phyloP scores from a whole-genome alignment of 1,139 yeast species.

The Pichia sp. region DNA sequence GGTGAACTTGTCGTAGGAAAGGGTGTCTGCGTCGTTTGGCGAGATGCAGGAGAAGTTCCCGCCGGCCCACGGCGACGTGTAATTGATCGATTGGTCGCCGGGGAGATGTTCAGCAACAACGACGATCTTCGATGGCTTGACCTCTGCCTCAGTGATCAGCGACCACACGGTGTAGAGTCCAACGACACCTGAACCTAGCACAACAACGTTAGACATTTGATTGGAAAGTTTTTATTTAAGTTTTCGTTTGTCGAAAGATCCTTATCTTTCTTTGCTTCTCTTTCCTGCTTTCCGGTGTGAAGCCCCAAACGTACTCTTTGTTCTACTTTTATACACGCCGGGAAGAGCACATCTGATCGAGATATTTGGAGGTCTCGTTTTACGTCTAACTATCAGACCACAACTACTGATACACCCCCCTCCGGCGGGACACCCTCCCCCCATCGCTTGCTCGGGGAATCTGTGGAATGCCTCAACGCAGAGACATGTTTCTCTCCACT shows the following conservation, averaged over 20 bases:
- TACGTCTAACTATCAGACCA: neutral
- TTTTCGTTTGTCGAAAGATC: no score
- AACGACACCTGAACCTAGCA: conserved; percentile 52
- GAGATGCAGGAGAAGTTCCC: conserved; percentile 67
- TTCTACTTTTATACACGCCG: neutral
- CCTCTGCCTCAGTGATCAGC: conserved; percentile 41
- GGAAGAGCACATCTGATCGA: no score
- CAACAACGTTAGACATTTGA: conserved; percentile 22
- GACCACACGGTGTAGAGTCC: conserved; percentile 64
- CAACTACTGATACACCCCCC: no score
- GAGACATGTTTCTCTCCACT: neutral
- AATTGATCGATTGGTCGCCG: conserved; percentile 66
- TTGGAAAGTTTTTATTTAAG: no score
- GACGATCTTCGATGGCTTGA: conserved; percentile 45
- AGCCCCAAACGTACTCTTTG: no score
- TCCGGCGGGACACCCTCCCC: no score
- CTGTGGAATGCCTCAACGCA: neutral
- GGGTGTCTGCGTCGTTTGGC: conserved; percentile 49
- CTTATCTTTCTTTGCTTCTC: no score
- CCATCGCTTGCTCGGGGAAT: no score
- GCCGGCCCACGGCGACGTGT: conserved; percentile 79
- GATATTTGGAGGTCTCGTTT: no score
- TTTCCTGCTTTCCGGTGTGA: no score
- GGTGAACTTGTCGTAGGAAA: conserved; percentile 52
- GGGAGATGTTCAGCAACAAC: conserved; percentile 63